Percentiles rank a stretch among this genome's conserved stretches.
Evolutionary conservation across 345 rosid species (phyloP).

Genomic region (Dipteronia sinensis): DNA sequence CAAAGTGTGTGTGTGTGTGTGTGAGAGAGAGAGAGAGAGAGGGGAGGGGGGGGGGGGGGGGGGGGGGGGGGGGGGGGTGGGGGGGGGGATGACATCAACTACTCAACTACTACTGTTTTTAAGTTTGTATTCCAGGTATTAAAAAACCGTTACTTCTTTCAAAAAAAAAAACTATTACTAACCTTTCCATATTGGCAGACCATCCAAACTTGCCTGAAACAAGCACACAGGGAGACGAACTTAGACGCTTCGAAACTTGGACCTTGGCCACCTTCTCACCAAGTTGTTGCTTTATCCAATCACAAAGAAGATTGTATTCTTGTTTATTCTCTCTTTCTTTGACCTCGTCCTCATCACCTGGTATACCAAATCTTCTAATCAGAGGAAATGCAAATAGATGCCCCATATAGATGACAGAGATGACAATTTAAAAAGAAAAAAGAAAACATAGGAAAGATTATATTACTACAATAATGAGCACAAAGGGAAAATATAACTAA

Average conservation of each 20-base stretch:
- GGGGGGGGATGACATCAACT: neutral
- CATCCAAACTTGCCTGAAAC: constrained; percentile 98
- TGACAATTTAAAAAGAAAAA: neutral
- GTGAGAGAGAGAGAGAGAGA: neutral
- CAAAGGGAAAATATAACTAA: constrained; percentile 29
- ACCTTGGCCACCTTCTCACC: constrained; percentile 96
- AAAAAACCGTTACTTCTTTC: neutral
- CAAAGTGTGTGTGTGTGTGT: too few species aligned
- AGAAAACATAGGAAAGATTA: neutral
- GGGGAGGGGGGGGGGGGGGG: neutral
- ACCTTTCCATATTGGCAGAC: constrained; percentile 99
- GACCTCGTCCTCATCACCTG: constrained; percentile 96
- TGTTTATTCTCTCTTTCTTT: constrained; percentile 84
- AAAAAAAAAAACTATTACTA: constrained; percentile 9
- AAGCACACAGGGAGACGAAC: constrained; percentile 96
- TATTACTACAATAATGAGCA: constrained; percentile 5
- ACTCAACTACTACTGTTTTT: neutral
- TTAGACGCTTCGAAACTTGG: constrained; percentile 88
- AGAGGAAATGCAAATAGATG: neutral
- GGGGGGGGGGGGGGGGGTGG: neutral
- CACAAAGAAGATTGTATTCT: constrained; percentile 81
- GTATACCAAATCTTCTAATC: constrained; percentile 2
- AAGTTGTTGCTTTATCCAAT: constrained; percentile 96
- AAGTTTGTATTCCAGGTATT: neutral
- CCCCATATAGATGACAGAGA: neutral